phyloP scores from a whole-genome alignment of 179 eudicot species.

The Sideroxylon spinosum region DNA sequence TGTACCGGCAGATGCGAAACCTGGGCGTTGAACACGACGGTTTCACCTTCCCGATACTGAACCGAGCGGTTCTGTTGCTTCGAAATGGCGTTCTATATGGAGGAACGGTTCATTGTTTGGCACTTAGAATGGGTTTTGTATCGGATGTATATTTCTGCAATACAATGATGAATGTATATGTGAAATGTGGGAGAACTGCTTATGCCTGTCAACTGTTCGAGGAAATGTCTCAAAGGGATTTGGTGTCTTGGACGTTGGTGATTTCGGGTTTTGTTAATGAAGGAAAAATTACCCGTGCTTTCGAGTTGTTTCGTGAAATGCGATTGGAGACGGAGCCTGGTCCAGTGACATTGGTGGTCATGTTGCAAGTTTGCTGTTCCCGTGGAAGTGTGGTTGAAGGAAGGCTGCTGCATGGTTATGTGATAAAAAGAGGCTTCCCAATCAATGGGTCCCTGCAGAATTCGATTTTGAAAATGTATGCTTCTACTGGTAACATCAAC shows the following conservation, averaged over 20 bases:
- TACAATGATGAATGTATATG: conserved; percentile 41
- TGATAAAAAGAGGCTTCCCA: conserved; percentile 36
- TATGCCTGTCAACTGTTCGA: conserved; percentile 49
- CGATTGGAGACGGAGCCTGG: conserved; percentile 39
- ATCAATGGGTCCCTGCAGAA: conserved; percentile 35
- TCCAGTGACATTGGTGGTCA: conserved; percentile 44
- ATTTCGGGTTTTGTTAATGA: conserved; percentile 36
- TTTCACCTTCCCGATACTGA: conserved; percentile 53
- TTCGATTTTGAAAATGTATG: conserved; percentile 44
- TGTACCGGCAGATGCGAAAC: conserved; percentile 46
- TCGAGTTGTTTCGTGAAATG: conserved; percentile 43
- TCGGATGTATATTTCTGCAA: conserved; percentile 53
- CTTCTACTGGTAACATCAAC: conserved; percentile 20
- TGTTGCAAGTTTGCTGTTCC: conserved; percentile 41
- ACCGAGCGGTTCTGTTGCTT: conserved; percentile 32
- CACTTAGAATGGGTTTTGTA: conserved; percentile 40
- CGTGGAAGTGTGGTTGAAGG: conserved; percentile 29
- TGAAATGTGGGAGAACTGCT: conserved; percentile 24
- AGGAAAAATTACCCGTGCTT: conserved; percentile 31
- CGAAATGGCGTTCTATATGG: conserved; percentile 24
- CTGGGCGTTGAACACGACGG: conserved; percentile 42
- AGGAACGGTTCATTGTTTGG: conserved; percentile 39
- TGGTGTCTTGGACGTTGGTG: conserved; percentile 63
- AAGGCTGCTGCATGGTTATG: conserved; percentile 43
- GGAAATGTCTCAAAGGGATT: conserved; percentile 49